Evolutionary conservation across 495 filamentous ascomycete genomes (phyloP).

Genomic region (Neurospora terricola): DNA sequence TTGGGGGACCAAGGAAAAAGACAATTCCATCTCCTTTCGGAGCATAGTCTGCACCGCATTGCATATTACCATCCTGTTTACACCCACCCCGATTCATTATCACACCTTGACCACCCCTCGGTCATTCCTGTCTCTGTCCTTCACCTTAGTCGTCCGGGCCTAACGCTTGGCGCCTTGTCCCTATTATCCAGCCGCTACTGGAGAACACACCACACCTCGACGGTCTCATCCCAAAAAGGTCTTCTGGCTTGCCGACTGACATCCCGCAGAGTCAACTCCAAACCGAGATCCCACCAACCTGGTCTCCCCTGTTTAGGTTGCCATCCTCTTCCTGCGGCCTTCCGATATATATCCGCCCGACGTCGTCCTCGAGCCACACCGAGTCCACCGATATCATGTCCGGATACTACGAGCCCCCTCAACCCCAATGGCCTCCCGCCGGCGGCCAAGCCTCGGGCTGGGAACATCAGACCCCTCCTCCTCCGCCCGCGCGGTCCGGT

Average conservation of each 20-base stretch:
- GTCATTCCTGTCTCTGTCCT: background rate
- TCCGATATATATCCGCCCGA: constrained; percentile 20
- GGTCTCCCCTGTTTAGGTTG: background rate
- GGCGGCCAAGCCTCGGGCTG: constrained; percentile 44
- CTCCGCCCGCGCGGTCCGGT: constrained; percentile 83
- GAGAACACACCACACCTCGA: background rate
- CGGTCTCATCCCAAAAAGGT: background rate
- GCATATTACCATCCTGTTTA: background rate
- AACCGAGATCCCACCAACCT: constrained; percentile 9
- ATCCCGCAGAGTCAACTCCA: constrained; percentile 7
- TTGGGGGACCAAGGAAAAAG: constrained; percentile 7
- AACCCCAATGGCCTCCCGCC: constrained; percentile 63
- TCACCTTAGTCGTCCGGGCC: background rate
- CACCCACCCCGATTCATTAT: background rate
- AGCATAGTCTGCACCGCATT: background rate
- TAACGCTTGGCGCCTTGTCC: background rate
- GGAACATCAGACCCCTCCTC: constrained; percentile 80
- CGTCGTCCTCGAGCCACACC: constrained; percentile 6
- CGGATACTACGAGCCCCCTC: constrained; percentile 75
- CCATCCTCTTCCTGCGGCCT: constrained; percentile 17
- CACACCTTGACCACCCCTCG: background rate
- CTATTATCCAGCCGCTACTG: background rate
- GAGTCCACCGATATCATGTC: constrained; percentile 49
- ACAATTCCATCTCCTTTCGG: background rate
- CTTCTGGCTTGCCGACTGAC: constrained; percentile 8